phyloP scores from a whole-genome alignment of 371 early-diverging fungal species.

The Rhizopus microsporus region DNA sequence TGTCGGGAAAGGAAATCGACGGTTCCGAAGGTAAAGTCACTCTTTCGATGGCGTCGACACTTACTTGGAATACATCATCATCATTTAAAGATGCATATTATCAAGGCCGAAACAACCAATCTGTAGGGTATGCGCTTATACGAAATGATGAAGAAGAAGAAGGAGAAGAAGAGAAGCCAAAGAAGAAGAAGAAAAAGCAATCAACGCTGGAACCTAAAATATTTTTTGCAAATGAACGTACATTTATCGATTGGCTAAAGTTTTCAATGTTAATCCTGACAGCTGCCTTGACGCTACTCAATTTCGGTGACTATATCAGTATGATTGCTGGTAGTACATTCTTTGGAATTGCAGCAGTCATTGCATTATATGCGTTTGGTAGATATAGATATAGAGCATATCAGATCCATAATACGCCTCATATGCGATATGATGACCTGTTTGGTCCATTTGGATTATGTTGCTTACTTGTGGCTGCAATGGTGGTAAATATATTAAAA shows the following conservation, averaged over 20 bases:
- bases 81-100: background rate
- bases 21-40: background rate
- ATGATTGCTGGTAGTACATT: slow-evolving; percentile 35
- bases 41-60: background rate
- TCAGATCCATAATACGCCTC: slow-evolving; percentile 35
- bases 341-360: slow-evolving; percentile 31
- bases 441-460: slow-evolving; percentile 42
- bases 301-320: slow-evolving; percentile 63
- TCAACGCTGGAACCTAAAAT: slow-evolving; percentile 49
- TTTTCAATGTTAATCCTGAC: slow-evolving; percentile 68
- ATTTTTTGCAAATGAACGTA: slow-evolving; percentile 93
- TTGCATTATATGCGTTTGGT: slow-evolving; percentile 36
- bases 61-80: background rate
- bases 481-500: slow-evolving; percentile 16
- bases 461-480: slow-evolving; percentile 29
- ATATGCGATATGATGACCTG: slow-evolving; percentile 38
- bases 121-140: slow-evolving; percentile 7
- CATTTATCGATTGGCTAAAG: slow-evolving; percentile 87
- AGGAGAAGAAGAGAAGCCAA: slow-evolving; percentile 17
- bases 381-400: slow-evolving; percentile 37
- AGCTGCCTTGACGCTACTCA: slow-evolving; percentile 70
- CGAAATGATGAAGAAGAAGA: slow-evolving; percentile 4
- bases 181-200: slow-evolving; percentile 30
- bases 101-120: slow-evolving; percentile 1
- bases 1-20: background rate